Percentiles rank a stretch among this genome's conserved stretches.
phyloP scores from a whole-genome alignment of 163 green algal genomes.

The Scenedesmus sp. region DNA sequence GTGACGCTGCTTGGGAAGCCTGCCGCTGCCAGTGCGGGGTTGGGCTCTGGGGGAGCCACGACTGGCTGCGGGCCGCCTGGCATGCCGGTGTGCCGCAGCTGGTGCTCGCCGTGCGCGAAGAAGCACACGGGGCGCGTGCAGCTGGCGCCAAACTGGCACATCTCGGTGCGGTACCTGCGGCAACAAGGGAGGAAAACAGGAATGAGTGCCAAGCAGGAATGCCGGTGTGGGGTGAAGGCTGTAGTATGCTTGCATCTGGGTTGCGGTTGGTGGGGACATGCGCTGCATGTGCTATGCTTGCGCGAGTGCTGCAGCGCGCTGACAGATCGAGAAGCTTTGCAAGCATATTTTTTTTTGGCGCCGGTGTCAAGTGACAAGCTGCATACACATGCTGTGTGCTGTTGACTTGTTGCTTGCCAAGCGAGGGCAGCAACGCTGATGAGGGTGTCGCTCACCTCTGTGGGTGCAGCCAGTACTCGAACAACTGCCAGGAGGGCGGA shows the following conservation, averaged over 20 bases:
- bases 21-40: conserved; percentile 7
- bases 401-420: neutral
- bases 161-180: conserved; percentile 51
- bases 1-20: neutral
- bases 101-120: conserved; percentile 52
- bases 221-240: no score
- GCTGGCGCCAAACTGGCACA: conserved; percentile 51
- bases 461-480: conserved; percentile 54
- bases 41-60: conserved; percentile 50
- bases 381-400: neutral
- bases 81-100: conserved; percentile 50
- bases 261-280: no score
- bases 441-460: neutral
- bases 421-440: neutral
- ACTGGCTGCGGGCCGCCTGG: conserved; percentile 49
- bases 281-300: no score
- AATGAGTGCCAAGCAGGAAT: no score
- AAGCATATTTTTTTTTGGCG: neutral
- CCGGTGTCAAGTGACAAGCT: neutral
- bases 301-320: no score
- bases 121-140: conserved; percentile 57
- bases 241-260: no score
- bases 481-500: conserved; percentile 21
- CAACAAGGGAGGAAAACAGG: no score
- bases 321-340: neutral